These are phyloP conservation scores for Hypoxylon sp. DNA, from an alignment of 2,329 filamentous ascomycete species.

Conservation along the genomic window DNA sequence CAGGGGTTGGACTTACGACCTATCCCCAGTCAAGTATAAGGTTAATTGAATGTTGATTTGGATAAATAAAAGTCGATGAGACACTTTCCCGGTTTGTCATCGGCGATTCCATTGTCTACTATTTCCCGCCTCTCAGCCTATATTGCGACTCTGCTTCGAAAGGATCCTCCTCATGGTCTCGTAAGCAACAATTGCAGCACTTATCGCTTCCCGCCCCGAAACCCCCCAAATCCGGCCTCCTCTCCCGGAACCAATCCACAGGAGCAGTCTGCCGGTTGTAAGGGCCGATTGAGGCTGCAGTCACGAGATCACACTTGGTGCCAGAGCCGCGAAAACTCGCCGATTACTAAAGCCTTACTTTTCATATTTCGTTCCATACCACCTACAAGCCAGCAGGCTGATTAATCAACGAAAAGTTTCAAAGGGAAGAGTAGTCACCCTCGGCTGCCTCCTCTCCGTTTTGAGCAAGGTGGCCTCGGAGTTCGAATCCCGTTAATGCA, in stretches of 20 bases:
- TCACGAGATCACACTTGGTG: slow-evolving; percentile 25
- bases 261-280: slow-evolving; percentile 31
- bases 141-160: slow-evolving; percentile 46
- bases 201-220: slow-evolving; percentile 39
- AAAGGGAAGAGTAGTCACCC: not conserved
- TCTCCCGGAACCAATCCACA: slow-evolving; percentile 34
- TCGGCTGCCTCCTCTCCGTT: slow-evolving; percentile 19
- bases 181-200: slow-evolving; percentile 22
- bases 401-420: slow-evolving; percentile 21
- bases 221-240: slow-evolving; percentile 30
- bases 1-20: slow-evolving; percentile 31
- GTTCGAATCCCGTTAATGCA: slow-evolving; percentile 10
- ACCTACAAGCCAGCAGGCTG: slow-evolving; percentile 1
- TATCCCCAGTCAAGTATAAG: slow-evolving; percentile 34
- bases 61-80: slow-evolving; percentile 47
- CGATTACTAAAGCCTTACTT: slow-evolving; percentile 9
- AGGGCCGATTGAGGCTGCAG: slow-evolving; percentile 38
- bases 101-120: slow-evolving; percentile 41
- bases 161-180: slow-evolving; percentile 33
- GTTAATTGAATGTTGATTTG: slow-evolving; percentile 50
- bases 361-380: slow-evolving; percentile 11
- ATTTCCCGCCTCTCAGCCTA: slow-evolving; percentile 51
- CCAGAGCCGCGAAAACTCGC: not conserved
- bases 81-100: slow-evolving; percentile 46
- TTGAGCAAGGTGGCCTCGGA: slow-evolving; percentile 29